A percentile compares a stretch with the other conserved stretches of the same genome.
Evolutionary conservation across 2,329 filamentous ascomycete species (phyloP).

Genomic region (Cladophialophora exuberans): DNA sequence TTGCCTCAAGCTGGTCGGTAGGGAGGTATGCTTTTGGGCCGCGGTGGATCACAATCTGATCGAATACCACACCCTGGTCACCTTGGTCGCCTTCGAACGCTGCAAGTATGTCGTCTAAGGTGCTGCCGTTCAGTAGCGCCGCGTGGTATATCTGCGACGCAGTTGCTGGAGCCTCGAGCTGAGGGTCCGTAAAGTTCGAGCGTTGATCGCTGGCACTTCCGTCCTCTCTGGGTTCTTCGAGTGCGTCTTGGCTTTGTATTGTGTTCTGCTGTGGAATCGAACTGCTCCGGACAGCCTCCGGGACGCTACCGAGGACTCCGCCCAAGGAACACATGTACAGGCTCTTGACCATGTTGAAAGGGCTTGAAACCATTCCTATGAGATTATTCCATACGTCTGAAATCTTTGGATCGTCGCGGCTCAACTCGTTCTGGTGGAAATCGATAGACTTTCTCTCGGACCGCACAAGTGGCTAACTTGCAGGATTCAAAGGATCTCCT

Average conservation of each 20-base stretch:
- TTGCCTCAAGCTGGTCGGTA: background rate
- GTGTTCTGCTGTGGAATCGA: background rate
- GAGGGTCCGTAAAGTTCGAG: constrained; percentile 1
- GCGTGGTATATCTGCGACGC: constrained; percentile 26
- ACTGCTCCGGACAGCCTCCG: constrained; percentile 8
- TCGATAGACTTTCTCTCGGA: constrained; percentile 6
- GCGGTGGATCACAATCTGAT: background rate
- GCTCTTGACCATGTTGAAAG: constrained; percentile 12
- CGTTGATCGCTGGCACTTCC: background rate
- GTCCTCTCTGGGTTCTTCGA: constrained; percentile 11
- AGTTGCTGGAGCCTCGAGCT: constrained; percentile 6
- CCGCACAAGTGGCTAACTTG: constrained; percentile 19
- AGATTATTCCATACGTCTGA: constrained; percentile 8
- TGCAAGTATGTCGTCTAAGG: constrained; percentile 26
- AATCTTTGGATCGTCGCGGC: background rate
- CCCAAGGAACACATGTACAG: constrained; percentile 21
- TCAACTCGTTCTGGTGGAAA: constrained; percentile 1
- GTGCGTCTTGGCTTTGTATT: constrained; percentile 7
- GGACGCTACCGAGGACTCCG: constrained; percentile 16
- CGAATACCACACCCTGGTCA: background rate
- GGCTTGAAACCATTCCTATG: constrained; percentile 2
- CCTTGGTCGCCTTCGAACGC: constrained; percentile 16
- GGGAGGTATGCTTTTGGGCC: background rate
- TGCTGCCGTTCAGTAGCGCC: constrained; percentile 19
- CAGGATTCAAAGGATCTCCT: constrained; percentile 18